Evolutionary conservation across 371 early-diverging fungal species (phyloP).

Genomic region (Conidiobolus incongruus): DNA sequence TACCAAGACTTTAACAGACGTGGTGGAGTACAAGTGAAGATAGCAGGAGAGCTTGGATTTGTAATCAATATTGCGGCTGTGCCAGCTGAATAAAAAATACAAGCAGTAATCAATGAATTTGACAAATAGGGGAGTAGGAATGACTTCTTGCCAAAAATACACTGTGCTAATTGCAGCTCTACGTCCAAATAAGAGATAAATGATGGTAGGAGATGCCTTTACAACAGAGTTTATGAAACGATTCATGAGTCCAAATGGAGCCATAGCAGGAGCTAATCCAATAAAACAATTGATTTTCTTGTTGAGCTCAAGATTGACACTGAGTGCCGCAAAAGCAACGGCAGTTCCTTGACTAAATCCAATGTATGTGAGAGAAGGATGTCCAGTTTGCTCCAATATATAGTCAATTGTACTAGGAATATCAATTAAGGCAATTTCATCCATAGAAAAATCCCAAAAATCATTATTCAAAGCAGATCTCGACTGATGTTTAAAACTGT

Average conservation of each 20-base stretch:
- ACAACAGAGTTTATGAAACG: conserved; percentile 58
- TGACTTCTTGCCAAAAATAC: conserved; percentile 65
- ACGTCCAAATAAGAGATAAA: conserved; percentile 83
- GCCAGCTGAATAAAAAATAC: conserved; percentile 73
- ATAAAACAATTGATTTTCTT: conserved; percentile 64
- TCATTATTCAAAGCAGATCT: conserved; percentile 33
- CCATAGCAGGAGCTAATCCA: conserved; percentile 81
- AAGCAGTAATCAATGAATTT: conserved; percentile 48
- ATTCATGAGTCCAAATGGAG: conserved; percentile 59
- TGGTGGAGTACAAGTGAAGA: conserved; percentile 69
- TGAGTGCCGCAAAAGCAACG: conserved; percentile 75
- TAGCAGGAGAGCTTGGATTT: conserved; percentile 65
- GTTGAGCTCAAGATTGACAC: conserved; percentile 55
- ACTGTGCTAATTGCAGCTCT: conserved; percentile 49
- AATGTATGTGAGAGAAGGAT: conserved; percentile 60
- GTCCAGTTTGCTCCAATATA: conserved; percentile 52
- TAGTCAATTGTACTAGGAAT: conserved; percentile 65
- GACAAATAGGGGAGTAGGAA: conserved; percentile 54
- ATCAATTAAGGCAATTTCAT: conserved; percentile 73
- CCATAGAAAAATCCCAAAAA: conserved; percentile 90
- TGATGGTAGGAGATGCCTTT: conserved; percentile 64
- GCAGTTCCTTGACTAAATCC: conserved; percentile 94
- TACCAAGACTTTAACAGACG: conserved; percentile 79
- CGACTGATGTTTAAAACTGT: conserved; percentile 60
- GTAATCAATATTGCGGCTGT: conserved; percentile 36